These are phyloP conservation scores for Lachnellula suecica DNA, from an alignment of 2,329 filamentous ascomycete species.

Conservation along the genomic window DNA sequence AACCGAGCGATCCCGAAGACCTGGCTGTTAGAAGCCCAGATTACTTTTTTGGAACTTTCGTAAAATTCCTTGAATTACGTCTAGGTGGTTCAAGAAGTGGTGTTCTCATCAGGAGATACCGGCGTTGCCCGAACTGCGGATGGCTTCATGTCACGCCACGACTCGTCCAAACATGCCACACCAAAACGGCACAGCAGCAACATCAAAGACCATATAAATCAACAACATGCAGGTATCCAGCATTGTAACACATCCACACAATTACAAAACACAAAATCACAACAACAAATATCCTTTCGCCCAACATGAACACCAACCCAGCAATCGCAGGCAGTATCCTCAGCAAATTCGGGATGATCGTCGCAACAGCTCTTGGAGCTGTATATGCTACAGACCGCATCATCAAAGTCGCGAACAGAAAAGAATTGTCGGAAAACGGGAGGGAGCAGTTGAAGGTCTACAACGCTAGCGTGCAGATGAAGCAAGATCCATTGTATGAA, in stretches of 20 bases:
- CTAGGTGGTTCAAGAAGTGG: too few species aligned
- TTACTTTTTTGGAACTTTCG: too few species aligned
- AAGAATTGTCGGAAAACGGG: not conserved
- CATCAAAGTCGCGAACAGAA: not conserved
- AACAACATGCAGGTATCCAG: not conserved
- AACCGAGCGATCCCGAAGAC: too few species aligned
- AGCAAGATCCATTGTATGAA: constrained; percentile 5
- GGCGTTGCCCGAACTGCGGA: not conserved
- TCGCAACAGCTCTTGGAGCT: not conserved
- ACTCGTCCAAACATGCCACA: not conserved
- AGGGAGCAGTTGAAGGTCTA: not conserved
- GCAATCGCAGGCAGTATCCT: constrained; percentile 6
- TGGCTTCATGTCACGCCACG: constrained; percentile 2
- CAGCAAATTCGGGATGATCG: not conserved
- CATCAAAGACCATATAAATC: not conserved
- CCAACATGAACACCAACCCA: constrained; percentile 5
- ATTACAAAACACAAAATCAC: not conserved
- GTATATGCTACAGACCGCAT: not conserved
- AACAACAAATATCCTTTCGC: not conserved
- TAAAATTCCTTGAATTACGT: too few species aligned
- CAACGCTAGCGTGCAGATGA: not conserved
- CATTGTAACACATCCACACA: not conserved
- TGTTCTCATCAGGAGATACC: too few species aligned
- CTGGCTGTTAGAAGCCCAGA: too few species aligned
- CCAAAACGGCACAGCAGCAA: not conserved